These are phyloP conservation scores for Amanita fuliginea DNA, from an alignment of 768 basidiomycete genomes.

Conservation along the genomic window DNA sequence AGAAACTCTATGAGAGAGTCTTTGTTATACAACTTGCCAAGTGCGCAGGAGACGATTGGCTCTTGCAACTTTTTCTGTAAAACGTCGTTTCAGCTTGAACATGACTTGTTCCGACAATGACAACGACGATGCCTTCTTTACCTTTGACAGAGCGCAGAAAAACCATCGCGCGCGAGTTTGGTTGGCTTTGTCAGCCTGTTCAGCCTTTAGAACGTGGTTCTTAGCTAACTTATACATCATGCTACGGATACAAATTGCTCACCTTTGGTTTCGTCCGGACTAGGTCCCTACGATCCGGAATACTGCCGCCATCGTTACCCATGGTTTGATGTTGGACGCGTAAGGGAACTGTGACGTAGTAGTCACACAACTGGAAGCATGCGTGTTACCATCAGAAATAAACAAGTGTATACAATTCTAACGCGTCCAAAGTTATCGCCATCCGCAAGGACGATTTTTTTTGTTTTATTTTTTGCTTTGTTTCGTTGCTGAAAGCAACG, in stretches of 20 bases:
- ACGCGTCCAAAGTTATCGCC: too few species aligned
- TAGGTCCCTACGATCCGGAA: constrained; percentile 74
- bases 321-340: constrained; percentile 25
- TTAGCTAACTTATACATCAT: neutral
- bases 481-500: constrained; percentile 31
- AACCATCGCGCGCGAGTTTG: constrained; percentile 83
- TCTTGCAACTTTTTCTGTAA: constrained; percentile 69
- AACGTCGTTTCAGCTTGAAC: neutral
- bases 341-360: too few species aligned
- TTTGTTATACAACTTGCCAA: constrained; percentile 96
- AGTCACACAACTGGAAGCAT: too few species aligned
- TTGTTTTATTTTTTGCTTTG: too few species aligned
- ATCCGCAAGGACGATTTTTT: too few species aligned
- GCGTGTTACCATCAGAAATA: too few species aligned
- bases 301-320: constrained; percentile 87
- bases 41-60: constrained; percentile 83
- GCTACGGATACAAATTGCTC: constrained; percentile 6
- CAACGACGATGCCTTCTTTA: constrained; percentile 20
- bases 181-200: constrained; percentile 86
- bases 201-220: constrained; percentile 32
- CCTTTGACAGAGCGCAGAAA: constrained; percentile 94
- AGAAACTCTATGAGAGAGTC: constrained; percentile 88
- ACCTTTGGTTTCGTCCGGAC: constrained; percentile 68
- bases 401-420: constrained; percentile 1
- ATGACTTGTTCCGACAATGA: too few species aligned